Evolutionary conservation across 495 filamentous ascomycete genomes (phyloP).

Genomic region (Stereocaulon alpinum): DNA sequence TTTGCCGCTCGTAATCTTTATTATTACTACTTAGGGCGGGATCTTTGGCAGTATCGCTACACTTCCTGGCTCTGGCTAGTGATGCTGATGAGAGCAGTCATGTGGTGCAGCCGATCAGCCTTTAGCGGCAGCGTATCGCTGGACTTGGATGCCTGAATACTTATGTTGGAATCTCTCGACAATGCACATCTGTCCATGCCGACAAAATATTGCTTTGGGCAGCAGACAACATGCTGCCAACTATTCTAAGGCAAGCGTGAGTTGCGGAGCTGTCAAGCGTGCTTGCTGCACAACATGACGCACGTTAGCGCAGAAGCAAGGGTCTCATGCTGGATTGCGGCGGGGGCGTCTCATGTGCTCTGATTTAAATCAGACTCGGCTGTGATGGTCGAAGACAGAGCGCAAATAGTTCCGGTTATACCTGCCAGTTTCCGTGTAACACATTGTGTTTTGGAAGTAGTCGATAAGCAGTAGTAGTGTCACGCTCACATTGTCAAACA

Average conservation of each 20-base stretch:
- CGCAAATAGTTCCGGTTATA: background rate
- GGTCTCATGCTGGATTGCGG: constrained; percentile 5
- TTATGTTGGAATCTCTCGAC: background rate
- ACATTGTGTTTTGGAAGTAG: background rate
- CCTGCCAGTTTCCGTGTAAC: background rate
- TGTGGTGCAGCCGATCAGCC: constrained; percentile 3
- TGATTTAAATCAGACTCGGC: too few species aligned
- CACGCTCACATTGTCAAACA: constrained; percentile 3
- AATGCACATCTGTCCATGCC: background rate
- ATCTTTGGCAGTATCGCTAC: constrained; percentile 1
- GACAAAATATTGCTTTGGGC: constrained; percentile 3
- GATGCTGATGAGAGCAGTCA: constrained; percentile 6
- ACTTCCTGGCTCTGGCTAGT: constrained; percentile 11
- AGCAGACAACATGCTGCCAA: constrained; percentile 7
- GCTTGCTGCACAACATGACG: constrained; percentile 9
- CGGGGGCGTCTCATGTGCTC: background rate
- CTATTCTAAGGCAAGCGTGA: constrained; percentile 4
- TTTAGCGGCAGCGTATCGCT: background rate
- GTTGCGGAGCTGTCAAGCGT: constrained; percentile 8
- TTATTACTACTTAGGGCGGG: background rate
- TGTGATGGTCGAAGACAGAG: background rate
- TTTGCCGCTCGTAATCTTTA: constrained; percentile 14
- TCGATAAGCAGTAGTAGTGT: constrained; percentile 4
- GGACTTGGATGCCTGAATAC: constrained; percentile 1
- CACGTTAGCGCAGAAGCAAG: constrained; percentile 8